These are phyloP conservation scores for Kwoniella mangroviensis DNA, from an alignment of 768 basidiomycete genomes.

Conservation along the genomic window DNA sequence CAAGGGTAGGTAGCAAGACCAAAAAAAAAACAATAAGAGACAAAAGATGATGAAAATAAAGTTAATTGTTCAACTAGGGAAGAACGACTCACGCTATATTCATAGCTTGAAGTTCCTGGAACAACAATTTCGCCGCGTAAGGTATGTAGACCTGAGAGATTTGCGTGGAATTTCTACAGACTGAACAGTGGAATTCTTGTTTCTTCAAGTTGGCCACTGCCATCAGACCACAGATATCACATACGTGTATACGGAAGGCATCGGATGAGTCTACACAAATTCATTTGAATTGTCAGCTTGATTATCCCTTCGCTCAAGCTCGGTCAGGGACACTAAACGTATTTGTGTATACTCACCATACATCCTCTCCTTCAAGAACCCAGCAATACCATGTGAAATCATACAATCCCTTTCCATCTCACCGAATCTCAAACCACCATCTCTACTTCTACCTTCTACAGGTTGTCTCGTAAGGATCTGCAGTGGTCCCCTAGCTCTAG, in stretches of 20 bases:
- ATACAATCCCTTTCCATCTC: slow-evolving; percentile 99
- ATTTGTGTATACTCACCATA: slow-evolving; percentile 45
- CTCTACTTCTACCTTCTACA: slow-evolving; percentile 96
- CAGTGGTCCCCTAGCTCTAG: slow-evolving; percentile 93
- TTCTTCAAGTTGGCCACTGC: slow-evolving; percentile 99
- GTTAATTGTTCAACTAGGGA: too few relatives aligned
- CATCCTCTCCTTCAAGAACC: slow-evolving; percentile 94
- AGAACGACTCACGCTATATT: slow-evolving; percentile 48
- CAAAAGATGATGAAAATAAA: background rate
- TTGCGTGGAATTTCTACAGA: slow-evolving; percentile 95
- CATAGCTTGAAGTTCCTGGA: slow-evolving; percentile 68
- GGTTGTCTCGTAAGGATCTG: slow-evolving; percentile 97
- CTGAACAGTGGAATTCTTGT: slow-evolving; percentile 96
- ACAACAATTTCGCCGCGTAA: slow-evolving; percentile 93
- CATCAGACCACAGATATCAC: slow-evolving; percentile 78
- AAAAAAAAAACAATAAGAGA: slow-evolving; percentile 1
- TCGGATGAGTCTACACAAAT: slow-evolving; percentile 54
- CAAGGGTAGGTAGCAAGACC: background rate
- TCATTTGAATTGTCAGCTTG: background rate
- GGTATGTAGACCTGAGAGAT: slow-evolving; percentile 71
- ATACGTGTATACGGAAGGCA: slow-evolving; percentile 49
- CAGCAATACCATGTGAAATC: slow-evolving; percentile 99
- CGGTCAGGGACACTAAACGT: too few relatives aligned
- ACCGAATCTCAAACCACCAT: slow-evolving; percentile 98
- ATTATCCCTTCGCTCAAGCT: too few relatives aligned